Conservation (phyloP, 139 green algal species). For the Tetradesmus lagerheimii region DNA sequence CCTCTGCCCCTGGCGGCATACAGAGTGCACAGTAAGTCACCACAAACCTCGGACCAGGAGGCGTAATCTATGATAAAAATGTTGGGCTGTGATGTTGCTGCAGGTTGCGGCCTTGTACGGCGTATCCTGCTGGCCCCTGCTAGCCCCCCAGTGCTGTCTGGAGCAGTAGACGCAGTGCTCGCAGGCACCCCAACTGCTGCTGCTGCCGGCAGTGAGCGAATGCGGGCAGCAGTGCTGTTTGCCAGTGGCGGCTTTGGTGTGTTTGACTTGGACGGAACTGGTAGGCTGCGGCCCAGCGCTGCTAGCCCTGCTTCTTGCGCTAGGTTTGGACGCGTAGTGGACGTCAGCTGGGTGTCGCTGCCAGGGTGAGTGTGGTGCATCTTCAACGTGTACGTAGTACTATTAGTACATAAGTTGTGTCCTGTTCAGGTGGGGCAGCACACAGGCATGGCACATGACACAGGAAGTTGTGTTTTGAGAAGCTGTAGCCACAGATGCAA, state of each 20-base stretch:
- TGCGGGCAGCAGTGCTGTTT: constrained; percentile 73
- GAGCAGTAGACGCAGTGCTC: not conserved
- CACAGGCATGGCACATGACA: no score
- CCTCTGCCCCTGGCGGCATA: no score
- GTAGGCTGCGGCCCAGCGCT: constrained; percentile 22
- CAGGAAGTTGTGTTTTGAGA: no score
- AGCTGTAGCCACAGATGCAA: no score
- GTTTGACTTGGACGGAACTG: constrained; percentile 70
- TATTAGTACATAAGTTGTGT: no score
- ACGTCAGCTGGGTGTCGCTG: constrained; percentile 74
- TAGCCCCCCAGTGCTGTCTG: constrained; percentile 40
- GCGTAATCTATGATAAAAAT: no score
- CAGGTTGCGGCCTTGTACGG: constrained; percentile 56
- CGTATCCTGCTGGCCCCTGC: constrained; percentile 61
- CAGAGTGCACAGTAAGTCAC: no score
- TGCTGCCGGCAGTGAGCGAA: not conserved
- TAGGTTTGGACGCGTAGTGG: constrained; percentile 58
- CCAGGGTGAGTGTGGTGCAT: constrained; percentile 42
- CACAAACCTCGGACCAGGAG: no score
- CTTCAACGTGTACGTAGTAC: no score
- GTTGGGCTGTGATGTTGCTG: not conserved
- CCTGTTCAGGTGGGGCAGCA: no score
- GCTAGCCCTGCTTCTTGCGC: constrained; percentile 36
- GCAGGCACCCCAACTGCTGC: not conserved
- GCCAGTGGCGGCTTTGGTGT: constrained; percentile 69